Evolutionary conservation across 257 asterid genomes (phyloP), one percentile per base, ranked within the genome.

Genomic region (Solanum chilense): DNA sequence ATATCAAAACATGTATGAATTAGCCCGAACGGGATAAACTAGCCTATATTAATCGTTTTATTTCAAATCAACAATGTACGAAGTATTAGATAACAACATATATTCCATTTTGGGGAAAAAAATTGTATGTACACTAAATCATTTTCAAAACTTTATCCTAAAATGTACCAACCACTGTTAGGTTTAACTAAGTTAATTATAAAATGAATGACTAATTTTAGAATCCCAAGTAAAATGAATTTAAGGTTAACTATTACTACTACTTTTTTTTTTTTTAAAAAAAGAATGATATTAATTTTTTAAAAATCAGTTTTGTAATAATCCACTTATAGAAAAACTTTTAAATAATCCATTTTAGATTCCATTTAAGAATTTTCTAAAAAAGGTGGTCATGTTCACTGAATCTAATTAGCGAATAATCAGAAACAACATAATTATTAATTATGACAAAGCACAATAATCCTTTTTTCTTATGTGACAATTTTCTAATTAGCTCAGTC

Each of bases 1-100:
- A 37, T 37, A 37, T 37, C 39, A 37, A 37, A 37, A 37, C 7
- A 37, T 5, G 1, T 37, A 37, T 37, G 7, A 37, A 1, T 37
- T 37, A 37, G 0, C 39, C 1, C 7, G 39, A 35, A 35, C 7
- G 1, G 39, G 1, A 0, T 37, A 0, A 37, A 0, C 39, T 37
- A 37, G 1, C 39, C 7, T 0, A 37, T 37, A 37, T 37, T 37
- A 6, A 37, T 1, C 1, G 7, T 6, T 37, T 16, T 35, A 33
- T 35, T 73, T 73, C 45, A 73, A 20, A 73, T 3, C 58, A 41
- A 41, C 29, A 75, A 75, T n/a, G 23, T 75, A 21, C 21, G 58
- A 39, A n/a, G 13, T 31, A 41, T 76, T 41, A 77, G 25, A 78
- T 27, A 78, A 4, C 9, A 78, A 27, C 47, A 78, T 23, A 45